A percentile compares a stretch with the other conserved stretches of the same genome.
These are phyloP conservation scores for Urochloa ruziziensis DNA, from an alignment of 176 grass and related monocot genomes.

Conservation along the genomic window DNA sequence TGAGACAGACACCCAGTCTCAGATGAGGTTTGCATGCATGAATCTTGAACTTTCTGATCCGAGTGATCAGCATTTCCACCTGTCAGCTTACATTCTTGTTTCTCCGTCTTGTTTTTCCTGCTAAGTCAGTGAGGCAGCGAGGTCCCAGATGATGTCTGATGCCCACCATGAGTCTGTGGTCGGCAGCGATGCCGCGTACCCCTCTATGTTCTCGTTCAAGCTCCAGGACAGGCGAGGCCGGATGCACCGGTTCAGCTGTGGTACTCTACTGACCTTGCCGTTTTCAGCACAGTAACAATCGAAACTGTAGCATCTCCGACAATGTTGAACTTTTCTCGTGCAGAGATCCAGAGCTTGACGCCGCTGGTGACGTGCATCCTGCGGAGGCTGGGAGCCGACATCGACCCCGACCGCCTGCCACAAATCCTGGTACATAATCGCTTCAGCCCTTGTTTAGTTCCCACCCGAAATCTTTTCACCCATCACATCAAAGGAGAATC, in stretches of 20 bases:
- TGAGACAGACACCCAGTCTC: slow-evolving; percentile 50
- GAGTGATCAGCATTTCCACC: too few species aligned
- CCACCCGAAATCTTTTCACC: too few species aligned
- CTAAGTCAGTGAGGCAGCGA: slow-evolving; percentile 39
- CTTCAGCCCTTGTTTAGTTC: too few species aligned
- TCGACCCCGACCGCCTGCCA: slow-evolving; percentile 42
- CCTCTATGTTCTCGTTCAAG: slow-evolving; percentile 61
- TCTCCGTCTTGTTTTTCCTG: neutral
- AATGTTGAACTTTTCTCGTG: neutral
- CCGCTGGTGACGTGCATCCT: slow-evolving; percentile 73
- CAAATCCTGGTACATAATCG: slow-evolving; percentile 50
- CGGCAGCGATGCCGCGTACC: slow-evolving; percentile 17
- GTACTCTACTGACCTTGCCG: neutral
- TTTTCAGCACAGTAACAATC: neutral
- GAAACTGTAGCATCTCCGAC: neutral
- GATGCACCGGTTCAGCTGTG: slow-evolving; percentile 76
- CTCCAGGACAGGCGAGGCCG: slow-evolving; percentile 60
- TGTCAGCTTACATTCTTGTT: neutral
- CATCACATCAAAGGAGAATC: too few species aligned
- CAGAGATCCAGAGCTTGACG: slow-evolving; percentile 70
- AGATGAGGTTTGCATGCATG: slow-evolving; percentile 33
- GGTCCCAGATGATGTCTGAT: slow-evolving; percentile 52
- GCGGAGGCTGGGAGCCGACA: slow-evolving; percentile 51
- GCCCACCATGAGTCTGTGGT: slow-evolving; percentile 6
- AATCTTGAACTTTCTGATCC: neutral